phyloP scores from a whole-genome alignment of 129 eudicot species.

The Ambrosia artemisiifolia region DNA sequence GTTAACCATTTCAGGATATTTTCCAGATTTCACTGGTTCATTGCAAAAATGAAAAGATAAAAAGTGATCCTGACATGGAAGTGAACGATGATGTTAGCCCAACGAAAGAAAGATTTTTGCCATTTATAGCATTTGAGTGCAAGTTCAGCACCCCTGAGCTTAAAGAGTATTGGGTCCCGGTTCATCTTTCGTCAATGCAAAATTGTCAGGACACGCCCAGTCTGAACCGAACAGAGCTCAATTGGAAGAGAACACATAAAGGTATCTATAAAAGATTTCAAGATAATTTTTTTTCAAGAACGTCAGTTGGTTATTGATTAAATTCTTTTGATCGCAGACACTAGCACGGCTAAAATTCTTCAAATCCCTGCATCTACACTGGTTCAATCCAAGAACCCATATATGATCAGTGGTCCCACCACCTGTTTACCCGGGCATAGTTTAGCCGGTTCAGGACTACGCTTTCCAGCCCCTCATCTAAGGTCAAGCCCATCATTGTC shows the following conservation, averaged over 20 bases:
- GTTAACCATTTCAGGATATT: conserved; percentile 24
- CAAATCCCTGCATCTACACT: conserved; percentile 20
- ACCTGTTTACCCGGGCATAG: neutral
- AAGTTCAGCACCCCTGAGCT: conserved; percentile 19
- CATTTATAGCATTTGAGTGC: conserved; percentile 33
- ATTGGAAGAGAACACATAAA: neutral
- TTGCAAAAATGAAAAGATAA: conserved; percentile 14
- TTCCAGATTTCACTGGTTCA: conserved; percentile 25
- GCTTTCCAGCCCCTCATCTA: conserved; percentile 60
- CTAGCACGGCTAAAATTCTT: neutral
- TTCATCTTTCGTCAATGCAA: conserved; percentile 34
- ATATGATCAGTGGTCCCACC: neutral
- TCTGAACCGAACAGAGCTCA: neutral
- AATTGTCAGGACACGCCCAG: neutral
- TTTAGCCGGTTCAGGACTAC: neutral
- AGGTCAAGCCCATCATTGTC: conserved; percentile 18
- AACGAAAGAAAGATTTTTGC: conserved; percentile 23
- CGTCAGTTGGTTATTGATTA: conserved; percentile 8
- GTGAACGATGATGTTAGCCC: neutral
- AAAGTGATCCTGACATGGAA: conserved; percentile 8
- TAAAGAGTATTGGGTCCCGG: conserved; percentile 63
- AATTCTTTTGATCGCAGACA: conserved; percentile 23
- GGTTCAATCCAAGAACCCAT: neutral
- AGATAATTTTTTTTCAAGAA: neutral
- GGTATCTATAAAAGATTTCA: conserved; percentile 25